Conservation (phyloP, 495 filamentous ascomycete species). For the Tetracladium marchalianum region DNA sequence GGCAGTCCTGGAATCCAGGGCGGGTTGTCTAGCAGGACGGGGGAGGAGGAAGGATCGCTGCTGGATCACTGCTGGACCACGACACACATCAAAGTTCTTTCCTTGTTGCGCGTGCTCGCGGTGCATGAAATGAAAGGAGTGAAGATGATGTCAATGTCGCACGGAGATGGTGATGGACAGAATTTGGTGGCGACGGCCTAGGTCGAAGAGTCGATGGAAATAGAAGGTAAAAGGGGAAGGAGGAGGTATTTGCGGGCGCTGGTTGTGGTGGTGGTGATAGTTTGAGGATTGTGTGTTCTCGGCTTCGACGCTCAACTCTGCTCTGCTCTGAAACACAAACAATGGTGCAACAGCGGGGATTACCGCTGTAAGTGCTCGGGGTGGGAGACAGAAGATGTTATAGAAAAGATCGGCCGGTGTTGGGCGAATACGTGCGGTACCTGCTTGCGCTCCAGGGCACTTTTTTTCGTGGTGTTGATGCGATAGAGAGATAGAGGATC, state of each 20-base stretch:
- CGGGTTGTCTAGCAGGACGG: no score
- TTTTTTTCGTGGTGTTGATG: constrained; percentile 10
- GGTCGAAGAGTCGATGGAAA: background rate
- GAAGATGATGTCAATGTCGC: background rate
- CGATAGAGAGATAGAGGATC: constrained; percentile 19
- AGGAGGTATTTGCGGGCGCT: background rate
- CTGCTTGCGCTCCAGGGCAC: constrained; percentile 8
- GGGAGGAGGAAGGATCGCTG: no score
- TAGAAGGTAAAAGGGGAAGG: background rate
- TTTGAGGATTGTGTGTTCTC: background rate
- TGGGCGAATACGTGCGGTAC: background rate
- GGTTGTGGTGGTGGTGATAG: background rate
- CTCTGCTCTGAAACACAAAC: constrained; percentile 10
- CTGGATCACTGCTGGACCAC: no score
- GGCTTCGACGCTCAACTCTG: background rate
- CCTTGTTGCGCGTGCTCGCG: no score
- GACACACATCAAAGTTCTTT: no score
- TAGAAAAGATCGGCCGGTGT: constrained; percentile 2
- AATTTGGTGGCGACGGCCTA: background rate
- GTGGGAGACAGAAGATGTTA: constrained; percentile 9
- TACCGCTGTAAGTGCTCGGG: background rate
- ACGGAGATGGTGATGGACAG: background rate
- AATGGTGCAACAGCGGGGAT: constrained; percentile 7
- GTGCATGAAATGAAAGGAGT: constrained; percentile 1
- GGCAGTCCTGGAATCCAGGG: background rate